These are phyloP conservation scores for Chalara sp. DNA, from an alignment of 2,329 filamentous ascomycete genomes.

Conservation along the genomic window DNA sequence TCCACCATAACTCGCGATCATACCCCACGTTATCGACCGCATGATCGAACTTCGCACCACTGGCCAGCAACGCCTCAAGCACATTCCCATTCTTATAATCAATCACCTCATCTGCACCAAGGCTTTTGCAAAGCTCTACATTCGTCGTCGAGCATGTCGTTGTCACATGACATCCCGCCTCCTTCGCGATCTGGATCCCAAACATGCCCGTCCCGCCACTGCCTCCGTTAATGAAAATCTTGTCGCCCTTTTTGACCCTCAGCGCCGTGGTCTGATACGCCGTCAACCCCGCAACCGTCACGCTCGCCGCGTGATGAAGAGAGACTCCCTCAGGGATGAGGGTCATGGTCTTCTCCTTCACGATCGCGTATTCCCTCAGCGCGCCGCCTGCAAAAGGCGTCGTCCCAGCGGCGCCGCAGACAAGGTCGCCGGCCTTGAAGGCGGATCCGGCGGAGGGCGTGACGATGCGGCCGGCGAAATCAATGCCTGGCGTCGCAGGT, in stretches of 20 bases:
- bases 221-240: conserved; percentile 59
- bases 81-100: conserved; percentile 16
- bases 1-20: conserved; percentile 9
- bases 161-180: conserved; percentile 51
- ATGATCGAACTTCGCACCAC: conserved; percentile 15
- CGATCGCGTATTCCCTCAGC: conserved; percentile 9
- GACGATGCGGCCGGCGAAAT: conserved; percentile 14
- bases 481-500: conserved; percentile 36
- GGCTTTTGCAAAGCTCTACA: conserved; percentile 43
- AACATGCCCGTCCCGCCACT: conserved; percentile 55
- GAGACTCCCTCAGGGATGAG: conserved; percentile 13
- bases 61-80: conserved; percentile 7
- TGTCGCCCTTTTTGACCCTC: conserved; percentile 40
- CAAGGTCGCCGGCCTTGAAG: conserved; percentile 10
- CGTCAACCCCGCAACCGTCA: conserved; percentile 15
- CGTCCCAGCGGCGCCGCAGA: conserved; percentile 30
- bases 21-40: conserved; percentile 16
- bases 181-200: conserved; percentile 57
- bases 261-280: conserved; percentile 32
- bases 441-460: conserved; percentile 6
- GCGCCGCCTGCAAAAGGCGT: conserved; percentile 8
- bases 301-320: conserved; percentile 7
- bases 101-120: conserved; percentile 42
- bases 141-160: conserved; percentile 52
- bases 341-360: not conserved